Conservation (phyloP, 352 stramenopile genomes). For the Pythium brachiatum region DNA sequence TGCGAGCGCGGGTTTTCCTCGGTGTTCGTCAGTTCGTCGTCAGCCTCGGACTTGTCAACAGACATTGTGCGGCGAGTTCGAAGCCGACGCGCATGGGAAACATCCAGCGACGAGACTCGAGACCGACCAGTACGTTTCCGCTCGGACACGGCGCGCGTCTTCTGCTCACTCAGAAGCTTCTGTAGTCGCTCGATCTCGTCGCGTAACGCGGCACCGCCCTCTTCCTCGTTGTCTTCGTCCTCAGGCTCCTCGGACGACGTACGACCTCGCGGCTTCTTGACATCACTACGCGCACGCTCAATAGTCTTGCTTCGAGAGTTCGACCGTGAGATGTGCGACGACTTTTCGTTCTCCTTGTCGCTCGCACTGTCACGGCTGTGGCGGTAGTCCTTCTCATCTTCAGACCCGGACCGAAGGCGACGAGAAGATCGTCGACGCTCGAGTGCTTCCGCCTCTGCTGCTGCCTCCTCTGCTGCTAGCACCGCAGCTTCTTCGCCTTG, state of each 20-base stretch:
- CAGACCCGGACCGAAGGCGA: conserved; percentile 11
- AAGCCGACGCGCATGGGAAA: conserved; percentile 18
- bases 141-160: conserved; percentile 19
- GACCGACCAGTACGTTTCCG: conserved; percentile 14
- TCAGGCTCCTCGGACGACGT: conserved; percentile 22
- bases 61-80: conserved; percentile 39
- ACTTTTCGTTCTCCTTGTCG: conserved; percentile 2
- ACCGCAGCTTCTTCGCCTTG: conserved; percentile 7
- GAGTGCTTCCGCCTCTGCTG: conserved; percentile 2
- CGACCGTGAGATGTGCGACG: neutral
- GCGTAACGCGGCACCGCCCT: conserved; percentile 33
- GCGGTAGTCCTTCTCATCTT: neutral
- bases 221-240: conserved; percentile 38
- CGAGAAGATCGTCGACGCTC: conserved; percentile 1
- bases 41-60: conserved; percentile 30
- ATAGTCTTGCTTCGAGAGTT: neutral
- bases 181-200: conserved; percentile 77
- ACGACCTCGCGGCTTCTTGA: conserved; percentile 10
- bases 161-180: conserved; percentile 65
- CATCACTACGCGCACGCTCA: neutral
- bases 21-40: conserved; percentile 46
- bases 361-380: neutral
- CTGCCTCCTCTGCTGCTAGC: neutral
- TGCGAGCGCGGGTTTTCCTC: conserved; percentile 40
- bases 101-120: conserved; percentile 23